These are phyloP conservation scores for Epichloe scottii DNA, from an alignment of 2,329 filamentous ascomycete genomes.

Conservation along the genomic window DNA sequence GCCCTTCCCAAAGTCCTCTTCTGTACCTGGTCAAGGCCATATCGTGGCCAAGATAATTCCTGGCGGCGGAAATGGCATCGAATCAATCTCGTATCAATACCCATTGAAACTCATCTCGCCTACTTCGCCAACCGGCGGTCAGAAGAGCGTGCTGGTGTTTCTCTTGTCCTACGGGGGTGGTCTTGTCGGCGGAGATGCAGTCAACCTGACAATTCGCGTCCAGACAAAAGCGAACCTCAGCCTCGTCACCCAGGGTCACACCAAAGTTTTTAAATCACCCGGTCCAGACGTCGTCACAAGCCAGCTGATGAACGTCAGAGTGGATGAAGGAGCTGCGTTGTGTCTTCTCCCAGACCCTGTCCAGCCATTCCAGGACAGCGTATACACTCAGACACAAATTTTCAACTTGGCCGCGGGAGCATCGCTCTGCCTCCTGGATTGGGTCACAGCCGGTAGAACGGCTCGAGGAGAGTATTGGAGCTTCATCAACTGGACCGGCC, in stretches of 20 bases:
- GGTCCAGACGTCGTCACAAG: slow-evolving; percentile 41
- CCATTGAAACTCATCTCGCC: slow-evolving; percentile 89
- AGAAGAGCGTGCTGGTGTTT: slow-evolving; percentile 67
- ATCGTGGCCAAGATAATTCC: slow-evolving; percentile 65
- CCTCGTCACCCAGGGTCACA: slow-evolving; percentile 65
- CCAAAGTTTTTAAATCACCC: slow-evolving; percentile 84
- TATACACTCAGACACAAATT: slow-evolving; percentile 73
- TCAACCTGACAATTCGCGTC: slow-evolving; percentile 60
- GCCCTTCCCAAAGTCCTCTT: slow-evolving; percentile 66
- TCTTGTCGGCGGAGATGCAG: slow-evolving; percentile 74
- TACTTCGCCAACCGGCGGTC: slow-evolving; percentile 43
- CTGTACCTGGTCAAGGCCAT: slow-evolving; percentile 63
- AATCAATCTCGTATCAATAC: slow-evolving; percentile 76
- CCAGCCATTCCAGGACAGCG: slow-evolving; percentile 75
- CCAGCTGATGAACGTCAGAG: slow-evolving; percentile 40
- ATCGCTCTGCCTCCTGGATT: slow-evolving; percentile 75
- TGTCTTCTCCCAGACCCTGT: slow-evolving; percentile 80
- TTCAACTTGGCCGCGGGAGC: slow-evolving; percentile 49
- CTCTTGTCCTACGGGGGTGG: slow-evolving; percentile 91
- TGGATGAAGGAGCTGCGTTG: slow-evolving; percentile 40
- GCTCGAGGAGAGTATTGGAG: slow-evolving; percentile 86
- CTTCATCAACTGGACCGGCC: slow-evolving; percentile 63
- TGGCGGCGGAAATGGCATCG: slow-evolving; percentile 56
- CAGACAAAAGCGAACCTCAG: slow-evolving; percentile 52
- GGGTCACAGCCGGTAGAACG: slow-evolving; percentile 79